Evolutionary conservation across 1,139 yeast genomes (phyloP).

Genomic region (Scheffersomyces illinoinensis): DNA sequence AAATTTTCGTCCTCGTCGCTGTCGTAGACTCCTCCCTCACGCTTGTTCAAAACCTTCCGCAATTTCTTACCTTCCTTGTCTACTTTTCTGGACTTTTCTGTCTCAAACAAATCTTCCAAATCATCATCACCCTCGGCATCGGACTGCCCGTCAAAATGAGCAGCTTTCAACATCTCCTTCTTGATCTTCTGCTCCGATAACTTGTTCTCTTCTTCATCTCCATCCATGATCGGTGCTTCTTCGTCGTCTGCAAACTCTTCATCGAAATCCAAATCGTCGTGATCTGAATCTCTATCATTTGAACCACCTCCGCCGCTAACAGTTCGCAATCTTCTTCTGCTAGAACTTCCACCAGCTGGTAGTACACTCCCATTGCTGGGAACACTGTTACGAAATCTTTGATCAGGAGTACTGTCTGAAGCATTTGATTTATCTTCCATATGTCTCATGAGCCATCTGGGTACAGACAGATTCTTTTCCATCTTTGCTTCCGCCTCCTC

Average conservation of each 20-base stretch:
- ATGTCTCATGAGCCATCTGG: slow-evolving; percentile 96
- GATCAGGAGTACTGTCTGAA: slow-evolving; percentile 45
- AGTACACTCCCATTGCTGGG: slow-evolving; percentile 14
- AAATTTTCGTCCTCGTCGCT: slow-evolving; percentile 69
- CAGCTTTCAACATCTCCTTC: slow-evolving; percentile 86
- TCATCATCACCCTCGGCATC: slow-evolving; percentile 62
- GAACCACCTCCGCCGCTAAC: slow-evolving; percentile 54
- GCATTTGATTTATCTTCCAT: slow-evolving; percentile 62
- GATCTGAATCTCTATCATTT: slow-evolving; percentile 71
- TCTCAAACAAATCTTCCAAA: slow-evolving; percentile 65
- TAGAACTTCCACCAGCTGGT: slow-evolving; percentile 5
- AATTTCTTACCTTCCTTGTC: slow-evolving; percentile 91
- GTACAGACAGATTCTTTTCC: slow-evolving; percentile 78
- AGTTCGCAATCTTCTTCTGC: slow-evolving; percentile 51
- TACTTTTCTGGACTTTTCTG: slow-evolving; percentile 64
- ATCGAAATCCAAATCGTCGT: slow-evolving; percentile 90
- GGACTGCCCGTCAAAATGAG: slow-evolving; percentile 64
- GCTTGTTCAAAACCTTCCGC: slow-evolving; percentile 77
- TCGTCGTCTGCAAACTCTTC: slow-evolving; percentile 99
- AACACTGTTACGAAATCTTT: slow-evolving; percentile 41
- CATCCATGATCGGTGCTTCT: slow-evolving; percentile 97
- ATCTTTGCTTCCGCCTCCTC: slow-evolving; percentile 97
- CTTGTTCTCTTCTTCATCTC: slow-evolving; percentile 92
- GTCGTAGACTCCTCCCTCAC: slow-evolving; percentile 90
- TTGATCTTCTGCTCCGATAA: slow-evolving; percentile 87